Evolutionary conservation across 768 basidiomycete species (phyloP).

Genomic region (Tulasnella sp.): DNA sequence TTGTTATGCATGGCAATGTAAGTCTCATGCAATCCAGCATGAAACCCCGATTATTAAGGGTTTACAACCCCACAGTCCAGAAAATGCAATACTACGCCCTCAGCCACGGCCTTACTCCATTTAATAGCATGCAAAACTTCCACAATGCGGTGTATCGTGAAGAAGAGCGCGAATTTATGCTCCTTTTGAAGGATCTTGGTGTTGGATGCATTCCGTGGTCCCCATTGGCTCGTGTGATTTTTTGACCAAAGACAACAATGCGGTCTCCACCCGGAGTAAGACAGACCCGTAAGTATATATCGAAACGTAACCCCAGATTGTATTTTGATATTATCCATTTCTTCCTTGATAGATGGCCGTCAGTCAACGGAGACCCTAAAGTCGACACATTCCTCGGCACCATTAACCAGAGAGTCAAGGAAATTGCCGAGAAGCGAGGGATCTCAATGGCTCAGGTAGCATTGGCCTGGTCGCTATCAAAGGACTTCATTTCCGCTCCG

Average conservation of each 20-base stretch:
- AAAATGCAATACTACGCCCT: slow-evolving; percentile 18
- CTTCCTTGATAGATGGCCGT: too few relatives aligned
- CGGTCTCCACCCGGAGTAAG: neutral
- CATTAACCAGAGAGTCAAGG: slow-evolving; percentile 2
- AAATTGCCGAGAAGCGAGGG: neutral
- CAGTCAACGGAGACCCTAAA: slow-evolving; percentile 1
- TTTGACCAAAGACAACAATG: slow-evolving; percentile 16
- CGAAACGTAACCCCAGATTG: too few relatives aligned
- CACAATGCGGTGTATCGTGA: slow-evolving; percentile 43
- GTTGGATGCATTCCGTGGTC: slow-evolving; percentile 43
- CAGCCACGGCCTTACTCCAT: slow-evolving; percentile 36
- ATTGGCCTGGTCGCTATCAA: slow-evolving; percentile 2
- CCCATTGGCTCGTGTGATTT: slow-evolving; percentile 29
- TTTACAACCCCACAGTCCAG: slow-evolving; percentile 18
- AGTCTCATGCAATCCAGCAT: too few relatives aligned
- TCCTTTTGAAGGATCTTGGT: slow-evolving; percentile 34
- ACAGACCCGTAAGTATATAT: slow-evolving; percentile 5
- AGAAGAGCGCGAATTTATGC: slow-evolving; percentile 27
- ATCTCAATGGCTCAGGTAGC: slow-evolving; percentile 10
- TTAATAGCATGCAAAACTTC: slow-evolving; percentile 44
- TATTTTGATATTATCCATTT: too few relatives aligned
- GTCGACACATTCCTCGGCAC: neutral
- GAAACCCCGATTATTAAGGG: too few relatives aligned
- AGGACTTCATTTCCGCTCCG: slow-evolving; percentile 6
- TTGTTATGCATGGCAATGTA: slow-evolving; percentile 7